Evolutionary conservation across 176 grass and related monocot genomes (phyloP), one percentile per base, ranked within the genome.

Genomic region (Oryza brachyantha): DNA sequence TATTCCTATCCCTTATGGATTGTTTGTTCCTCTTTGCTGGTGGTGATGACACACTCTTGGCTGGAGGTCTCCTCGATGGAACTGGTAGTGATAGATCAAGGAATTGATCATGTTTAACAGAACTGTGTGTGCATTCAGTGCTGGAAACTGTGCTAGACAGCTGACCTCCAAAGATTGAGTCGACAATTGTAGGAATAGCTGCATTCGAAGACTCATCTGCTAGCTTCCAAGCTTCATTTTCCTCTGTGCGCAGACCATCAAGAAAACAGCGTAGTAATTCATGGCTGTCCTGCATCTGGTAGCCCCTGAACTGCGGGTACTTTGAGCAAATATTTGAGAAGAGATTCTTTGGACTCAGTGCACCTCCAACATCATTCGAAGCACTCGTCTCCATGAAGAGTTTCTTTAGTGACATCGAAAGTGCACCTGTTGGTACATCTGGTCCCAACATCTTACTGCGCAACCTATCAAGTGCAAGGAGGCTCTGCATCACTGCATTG

Each of bases 221-320:
- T 57, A 73, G 36, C 81, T 95, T 99, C 68, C 62, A 61, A 34
- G 90, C 83, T 83, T 81, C 87, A 40, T 35, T 93, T 82, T 99
- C 92, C 75, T 99, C 96, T 0, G 75, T 80, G 57, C 17, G 64
- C 70, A 99, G 87, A 52, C 90, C 96, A 87, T 99, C 92, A 69
- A 99, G 92, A 66, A 99, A 90, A 81, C 77, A 99, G 13, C 90
- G 90, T 58, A 99, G 92, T 69, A 99, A 87, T 75, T 99, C 96
- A 75, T 95, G 96, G 68, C 96, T 99, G 83, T 99, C 96, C 75
- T 99, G 96, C 79, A 95, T 91, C 60, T 95, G 90, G 78, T 91
- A 91, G 74, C 96, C 96, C 31, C 86, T 90, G 59, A 99, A 99
- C 63, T 95, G 90, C 0, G 96, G 90, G 29, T 91, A 91, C 71